Evolutionary conservation across 192 early-diverging fungal genomes (phyloP).

Genomic region (Chytriomyces hyalinus): DNA sequence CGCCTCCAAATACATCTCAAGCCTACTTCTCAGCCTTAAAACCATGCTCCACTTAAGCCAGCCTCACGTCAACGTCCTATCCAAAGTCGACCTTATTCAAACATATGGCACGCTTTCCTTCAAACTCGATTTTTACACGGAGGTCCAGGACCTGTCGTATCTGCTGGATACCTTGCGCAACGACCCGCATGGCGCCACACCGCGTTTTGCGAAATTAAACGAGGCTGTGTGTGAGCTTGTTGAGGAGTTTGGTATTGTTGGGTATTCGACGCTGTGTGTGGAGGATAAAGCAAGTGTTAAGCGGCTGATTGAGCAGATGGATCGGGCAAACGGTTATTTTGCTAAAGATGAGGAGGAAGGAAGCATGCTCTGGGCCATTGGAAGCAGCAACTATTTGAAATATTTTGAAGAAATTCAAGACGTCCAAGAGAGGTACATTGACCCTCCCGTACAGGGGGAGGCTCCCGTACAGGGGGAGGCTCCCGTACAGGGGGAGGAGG

Average conservation of each 20-base stretch:
- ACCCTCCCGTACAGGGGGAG: background rate
- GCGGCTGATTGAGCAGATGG: conserved; percentile 76
- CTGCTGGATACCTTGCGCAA: conserved; percentile 78
- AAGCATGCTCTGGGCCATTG: conserved; percentile 30
- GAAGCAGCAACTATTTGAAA: conserved; percentile 24
- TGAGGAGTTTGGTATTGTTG: conserved; percentile 90
- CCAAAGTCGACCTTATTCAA: conserved; percentile 62
- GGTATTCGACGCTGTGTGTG: conserved; percentile 86
- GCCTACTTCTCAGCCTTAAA: conserved; percentile 84
- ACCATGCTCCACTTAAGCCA: conserved; percentile 64
- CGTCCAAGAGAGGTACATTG: conserved; percentile 28
- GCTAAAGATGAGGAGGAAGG: conserved; percentile 32
- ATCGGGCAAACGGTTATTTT: conserved; percentile 88
- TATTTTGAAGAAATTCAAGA: conserved; percentile 38
- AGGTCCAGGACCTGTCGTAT: conserved; percentile 88
- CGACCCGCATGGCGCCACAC: conserved; percentile 47
- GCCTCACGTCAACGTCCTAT: conserved; percentile 63
- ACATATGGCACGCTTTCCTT: conserved; percentile 79
- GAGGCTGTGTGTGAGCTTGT: conserved; percentile 86
- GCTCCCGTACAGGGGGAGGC: too few relatives aligned
- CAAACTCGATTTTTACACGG: conserved; percentile 93
- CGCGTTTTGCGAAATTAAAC: conserved; percentile 65
- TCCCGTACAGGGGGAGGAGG: too few relatives aligned
- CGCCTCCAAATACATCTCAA: conserved; percentile 90
- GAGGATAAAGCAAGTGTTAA: conserved; percentile 86